A percentile compares a stretch with the other conserved stretches of the same genome.
These are phyloP conservation scores for Zymoseptoria brevis DNA, from an alignment of 2,329 filamentous ascomycete genomes.

Conservation along the genomic window DNA sequence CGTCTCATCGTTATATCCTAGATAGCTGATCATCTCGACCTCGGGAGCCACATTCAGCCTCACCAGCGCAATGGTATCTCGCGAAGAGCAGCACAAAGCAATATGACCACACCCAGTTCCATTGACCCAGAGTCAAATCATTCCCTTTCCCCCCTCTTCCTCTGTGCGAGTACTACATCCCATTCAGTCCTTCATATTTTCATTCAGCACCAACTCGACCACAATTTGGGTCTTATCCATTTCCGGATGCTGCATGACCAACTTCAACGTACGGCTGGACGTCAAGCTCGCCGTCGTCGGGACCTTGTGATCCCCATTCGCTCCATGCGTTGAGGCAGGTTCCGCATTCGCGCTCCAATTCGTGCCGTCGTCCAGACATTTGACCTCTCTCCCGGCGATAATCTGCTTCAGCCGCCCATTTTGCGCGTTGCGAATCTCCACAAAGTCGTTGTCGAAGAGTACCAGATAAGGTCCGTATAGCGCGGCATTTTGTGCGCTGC, in stretches of 20 bases:
- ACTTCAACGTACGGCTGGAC: constrained; percentile 69
- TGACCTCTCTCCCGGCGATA: constrained; percentile 82
- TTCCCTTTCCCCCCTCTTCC: not conserved
- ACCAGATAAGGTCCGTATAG: constrained; percentile 88
- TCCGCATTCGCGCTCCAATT: constrained; percentile 40
- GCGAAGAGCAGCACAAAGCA: not conserved
- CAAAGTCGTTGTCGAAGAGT: constrained; percentile 91
- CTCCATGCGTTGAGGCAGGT: constrained; percentile 19
- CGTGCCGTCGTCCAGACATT: constrained; percentile 79
- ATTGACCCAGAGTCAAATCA: not conserved
- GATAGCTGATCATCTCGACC: not conserved
- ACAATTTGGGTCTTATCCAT: constrained; percentile 77
- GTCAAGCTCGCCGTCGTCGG: constrained; percentile 20
- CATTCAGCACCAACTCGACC: constrained; percentile 85
- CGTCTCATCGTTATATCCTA: not conserved
- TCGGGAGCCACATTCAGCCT: not conserved
- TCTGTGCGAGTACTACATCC: not conserved
- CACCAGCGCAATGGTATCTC: constrained; percentile 3
- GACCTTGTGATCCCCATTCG: constrained; percentile 15
- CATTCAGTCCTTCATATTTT: constrained; percentile 47
- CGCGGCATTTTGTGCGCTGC: constrained; percentile 76
- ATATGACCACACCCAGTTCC: not conserved
- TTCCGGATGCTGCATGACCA: constrained; percentile 91
- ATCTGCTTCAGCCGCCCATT: constrained; percentile 91
- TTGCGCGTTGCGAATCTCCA: constrained; percentile 93